Evolutionary conservation across 768 basidiomycete species (phyloP).

Genomic region (Leccinellum luteum): DNA sequence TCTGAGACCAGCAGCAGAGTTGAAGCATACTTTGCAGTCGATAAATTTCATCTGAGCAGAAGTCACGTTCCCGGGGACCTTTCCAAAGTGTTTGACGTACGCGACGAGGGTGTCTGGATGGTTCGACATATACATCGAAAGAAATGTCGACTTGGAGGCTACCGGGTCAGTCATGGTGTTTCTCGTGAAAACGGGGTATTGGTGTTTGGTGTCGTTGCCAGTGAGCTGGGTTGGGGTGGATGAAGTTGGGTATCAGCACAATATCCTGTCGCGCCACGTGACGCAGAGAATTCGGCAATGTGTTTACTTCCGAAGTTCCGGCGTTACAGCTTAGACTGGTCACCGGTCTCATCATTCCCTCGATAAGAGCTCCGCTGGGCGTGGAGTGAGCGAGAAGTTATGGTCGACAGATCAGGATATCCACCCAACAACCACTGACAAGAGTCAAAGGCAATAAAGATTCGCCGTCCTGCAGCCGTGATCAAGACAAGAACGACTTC

Average conservation of each 20-base stretch:
- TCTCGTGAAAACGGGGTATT: not conserved
- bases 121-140: slow-evolving; percentile 81
- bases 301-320: too few species aligned
- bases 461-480: too few species aligned
- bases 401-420: not conserved
- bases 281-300: too few species aligned
- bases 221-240: too few species aligned
- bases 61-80: slow-evolving; percentile 50
- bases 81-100: slow-evolving; percentile 76
- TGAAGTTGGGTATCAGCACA: too few species aligned
- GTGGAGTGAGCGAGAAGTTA: not conserved
- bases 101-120: slow-evolving; percentile 85
- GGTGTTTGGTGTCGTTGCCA: not conserved
- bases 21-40: slow-evolving; percentile 53
- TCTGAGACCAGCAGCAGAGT: slow-evolving; percentile 7
- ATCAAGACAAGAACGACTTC: not conserved
- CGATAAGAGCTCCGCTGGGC: too few species aligned
- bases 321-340: too few species aligned
- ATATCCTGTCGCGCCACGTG: too few species aligned
- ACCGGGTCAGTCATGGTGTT: slow-evolving; percentile 64
- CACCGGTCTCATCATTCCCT: too few species aligned
- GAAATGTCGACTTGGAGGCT: slow-evolving; percentile 69
- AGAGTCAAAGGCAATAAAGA: too few species aligned
- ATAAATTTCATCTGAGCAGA: slow-evolving; percentile 73
- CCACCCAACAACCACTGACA: too few species aligned